phyloP scores from a whole-genome alignment of 768 basidiomycete species.

The Boletus tylopilopsis region DNA sequence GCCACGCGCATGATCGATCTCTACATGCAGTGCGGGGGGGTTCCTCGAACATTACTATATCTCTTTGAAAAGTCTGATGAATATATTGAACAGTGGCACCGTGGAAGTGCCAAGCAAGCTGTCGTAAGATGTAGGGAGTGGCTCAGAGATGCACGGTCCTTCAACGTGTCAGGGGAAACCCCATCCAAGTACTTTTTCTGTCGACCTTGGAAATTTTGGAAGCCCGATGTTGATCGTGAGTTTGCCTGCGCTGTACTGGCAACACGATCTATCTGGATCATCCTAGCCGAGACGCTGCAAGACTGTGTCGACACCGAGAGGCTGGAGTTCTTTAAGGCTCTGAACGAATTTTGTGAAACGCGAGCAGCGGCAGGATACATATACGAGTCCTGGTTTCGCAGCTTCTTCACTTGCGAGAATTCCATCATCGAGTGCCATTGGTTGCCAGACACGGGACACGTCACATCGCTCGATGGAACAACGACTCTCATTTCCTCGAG shows the following conservation, averaged over 20 bases:
- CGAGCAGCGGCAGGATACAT: background rate
- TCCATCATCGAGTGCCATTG: background rate
- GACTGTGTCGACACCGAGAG: background rate
- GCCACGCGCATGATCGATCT: background rate
- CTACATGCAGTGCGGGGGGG: background rate
- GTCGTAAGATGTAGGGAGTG: background rate
- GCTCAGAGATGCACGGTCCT: too few relatives aligned
- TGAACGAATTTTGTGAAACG: background rate
- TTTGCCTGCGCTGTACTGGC: background rate
- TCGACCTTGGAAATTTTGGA: background rate
- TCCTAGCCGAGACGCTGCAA: background rate
- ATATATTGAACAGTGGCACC: background rate
- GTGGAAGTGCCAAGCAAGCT: background rate
- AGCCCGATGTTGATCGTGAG: rapidly evolving
- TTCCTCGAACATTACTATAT: background rate
- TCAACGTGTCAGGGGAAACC: background rate
- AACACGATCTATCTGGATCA: background rate
- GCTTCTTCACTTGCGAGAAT: background rate
- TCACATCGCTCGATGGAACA: background rate
- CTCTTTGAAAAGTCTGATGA: too few relatives aligned
- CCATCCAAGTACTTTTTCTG: background rate
- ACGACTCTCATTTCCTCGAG: too few relatives aligned
- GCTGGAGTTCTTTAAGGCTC: too few relatives aligned
- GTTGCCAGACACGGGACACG: background rate
- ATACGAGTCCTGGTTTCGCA: background rate